These are phyloP conservation scores for Ascoidea rubescens DNA, from an alignment of 805 yeast species.

Conservation along the genomic window DNA sequence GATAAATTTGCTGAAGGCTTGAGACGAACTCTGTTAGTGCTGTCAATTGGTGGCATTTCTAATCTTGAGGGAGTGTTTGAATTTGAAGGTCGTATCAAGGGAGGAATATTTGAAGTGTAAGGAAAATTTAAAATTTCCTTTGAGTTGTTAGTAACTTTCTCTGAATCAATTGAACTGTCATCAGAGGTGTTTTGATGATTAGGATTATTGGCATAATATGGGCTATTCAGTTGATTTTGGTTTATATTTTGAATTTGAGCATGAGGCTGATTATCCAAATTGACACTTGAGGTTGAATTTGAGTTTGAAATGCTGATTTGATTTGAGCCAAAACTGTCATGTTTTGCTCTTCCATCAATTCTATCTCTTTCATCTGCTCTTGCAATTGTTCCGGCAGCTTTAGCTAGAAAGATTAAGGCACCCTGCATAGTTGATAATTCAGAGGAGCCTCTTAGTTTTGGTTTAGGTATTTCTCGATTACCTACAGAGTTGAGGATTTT, in stretches of 20 bases:
- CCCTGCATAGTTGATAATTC: slow-evolving; percentile 31
- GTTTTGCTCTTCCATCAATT: background rate
- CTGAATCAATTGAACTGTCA: background rate
- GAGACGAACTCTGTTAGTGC: slow-evolving; percentile 19
- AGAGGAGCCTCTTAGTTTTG: slow-evolving; percentile 1
- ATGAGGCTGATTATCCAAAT: background rate
- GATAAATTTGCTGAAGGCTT: slow-evolving; percentile 26
- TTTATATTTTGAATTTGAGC: background rate
- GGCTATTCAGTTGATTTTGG: background rate
- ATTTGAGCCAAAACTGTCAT: background rate
- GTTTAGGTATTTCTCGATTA: background rate
- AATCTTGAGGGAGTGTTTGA: background rate
- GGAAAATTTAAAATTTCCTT: background rate
- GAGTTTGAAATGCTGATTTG: background rate
- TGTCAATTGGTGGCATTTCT: slow-evolving; percentile 19
- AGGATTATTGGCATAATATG: background rate
- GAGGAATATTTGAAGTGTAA: background rate
- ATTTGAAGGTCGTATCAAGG: background rate
- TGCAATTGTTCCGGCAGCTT: slow-evolving; percentile 68
- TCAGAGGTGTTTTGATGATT: background rate
- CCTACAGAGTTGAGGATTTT: background rate
- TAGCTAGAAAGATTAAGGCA: slow-evolving; percentile 59
- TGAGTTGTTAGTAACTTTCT: background rate
- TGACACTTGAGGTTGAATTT: background rate
- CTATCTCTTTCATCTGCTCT: slow-evolving; percentile 49